Base-by-base conservation (phyloP, 1,139 yeast genomes). In the Suhomyces maxii region DNA sequence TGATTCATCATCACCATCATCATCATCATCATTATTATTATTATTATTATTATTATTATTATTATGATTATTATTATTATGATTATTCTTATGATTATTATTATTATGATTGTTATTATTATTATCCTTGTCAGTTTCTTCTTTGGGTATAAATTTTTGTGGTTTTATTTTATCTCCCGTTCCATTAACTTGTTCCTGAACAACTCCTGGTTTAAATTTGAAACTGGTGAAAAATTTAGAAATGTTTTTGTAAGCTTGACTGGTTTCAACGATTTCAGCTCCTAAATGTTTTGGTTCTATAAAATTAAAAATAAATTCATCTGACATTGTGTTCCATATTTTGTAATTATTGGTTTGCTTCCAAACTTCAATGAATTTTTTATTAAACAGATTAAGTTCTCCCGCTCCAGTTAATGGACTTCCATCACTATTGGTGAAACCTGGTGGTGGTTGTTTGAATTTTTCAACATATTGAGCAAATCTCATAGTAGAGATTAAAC, bases 301-400 rank as follows among this genome's bases (percentile, higher is more conserved):
- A 52, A 93, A 82, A 59, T 90, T 95, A 69, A 91, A 91, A 32
- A 93, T 73, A 58, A 91, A 91, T 59, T 89, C 95, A 61, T 91
- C 98, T 1, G 97, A 89, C 53, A 74, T 76, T 26, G 68, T 58
- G 57, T 86, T 77, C 79, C 95, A 93, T 7, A 89, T 77, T 40
- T 76, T 67, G 65, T 72, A 91, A 60, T 88, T 89, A 48, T 79
- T 76, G 0, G 96, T 83, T 28, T 59, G 52, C 53, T 73, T 76
- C 96, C 98, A 93, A 11, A 60, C 62, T 7, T 73, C 73, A 14
- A 86, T 74, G 75, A 86, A 93, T 26, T 71, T 65, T 18, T 55
- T 50, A 51, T 82, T 82, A 60, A 84, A 90, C 45, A 62, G 53
- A 9, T 59, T 48, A 28, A 68, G 46, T 42, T 68, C 66, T 2